phyloP scores from a whole-genome alignment of 805 yeast genomes.

The Kuraishia capsulata region DNA sequence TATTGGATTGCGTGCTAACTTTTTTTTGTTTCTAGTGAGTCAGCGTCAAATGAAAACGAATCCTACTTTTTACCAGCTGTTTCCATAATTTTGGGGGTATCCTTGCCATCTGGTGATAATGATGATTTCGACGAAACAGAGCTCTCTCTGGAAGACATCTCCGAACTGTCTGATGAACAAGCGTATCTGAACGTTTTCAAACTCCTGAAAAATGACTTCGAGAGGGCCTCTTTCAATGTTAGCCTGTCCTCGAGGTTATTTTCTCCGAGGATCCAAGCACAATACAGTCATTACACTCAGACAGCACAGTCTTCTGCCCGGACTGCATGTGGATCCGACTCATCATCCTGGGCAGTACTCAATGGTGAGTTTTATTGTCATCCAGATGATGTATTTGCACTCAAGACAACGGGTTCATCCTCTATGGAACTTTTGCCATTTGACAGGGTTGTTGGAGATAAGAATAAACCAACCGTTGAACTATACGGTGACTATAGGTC shows the following conservation, averaged over 20 bases:
- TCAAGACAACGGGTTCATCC: slow-evolving; percentile 40
- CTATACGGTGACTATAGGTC: slow-evolving; percentile 59
- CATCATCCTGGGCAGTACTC: slow-evolving; percentile 39
- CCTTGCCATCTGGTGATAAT: slow-evolving; percentile 12
- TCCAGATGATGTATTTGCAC: slow-evolving; percentile 68
- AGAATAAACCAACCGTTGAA: slow-evolving; percentile 43
- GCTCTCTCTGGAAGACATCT: slow-evolving; percentile 7
- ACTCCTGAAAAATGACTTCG: slow-evolving; percentile 7
- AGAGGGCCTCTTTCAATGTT: slow-evolving; percentile 24
- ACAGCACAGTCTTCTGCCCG: slow-evolving; percentile 22
- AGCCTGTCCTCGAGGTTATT: slow-evolving; percentile 36
- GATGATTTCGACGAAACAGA: slow-evolving; percentile 19
- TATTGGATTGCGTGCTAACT: no score
- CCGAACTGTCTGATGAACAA: slow-evolving; percentile 14
- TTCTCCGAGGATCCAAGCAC: slow-evolving; percentile 59
- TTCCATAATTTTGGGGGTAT: slow-evolving; percentile 14
- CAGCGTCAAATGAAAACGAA: slow-evolving; percentile 25
- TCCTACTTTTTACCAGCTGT: slow-evolving; percentile 26
- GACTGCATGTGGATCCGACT: slow-evolving; percentile 9
- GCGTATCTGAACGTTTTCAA: slow-evolving; percentile 13
- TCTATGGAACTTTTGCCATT: slow-evolving; percentile 24
- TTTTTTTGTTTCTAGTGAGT: slow-evolving; percentile 26
- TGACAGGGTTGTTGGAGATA: slow-evolving; percentile 59
- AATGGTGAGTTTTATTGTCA: slow-evolving; percentile 53
- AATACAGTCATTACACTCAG: slow-evolving; percentile 50